A percentile compares a stretch with the other conserved stretches of the same genome.
phyloP scores from a whole-genome alignment of 2,329 filamentous ascomycete species.

The Sclerotinia trifoliorum region DNA sequence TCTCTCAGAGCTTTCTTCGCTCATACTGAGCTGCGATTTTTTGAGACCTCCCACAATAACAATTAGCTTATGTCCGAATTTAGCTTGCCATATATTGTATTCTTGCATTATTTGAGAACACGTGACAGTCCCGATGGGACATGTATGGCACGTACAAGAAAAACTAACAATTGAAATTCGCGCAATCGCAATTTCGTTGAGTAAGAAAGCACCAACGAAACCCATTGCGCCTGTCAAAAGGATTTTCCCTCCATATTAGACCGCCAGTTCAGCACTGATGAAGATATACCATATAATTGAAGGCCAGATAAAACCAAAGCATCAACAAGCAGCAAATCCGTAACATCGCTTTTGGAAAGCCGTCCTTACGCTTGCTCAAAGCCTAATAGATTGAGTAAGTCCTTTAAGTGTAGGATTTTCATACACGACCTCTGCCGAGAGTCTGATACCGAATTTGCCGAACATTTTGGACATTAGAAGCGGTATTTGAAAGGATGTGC shows the following conservation, averaged over 20 bases:
- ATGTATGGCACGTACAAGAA: neutral
- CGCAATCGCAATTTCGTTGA: neutral
- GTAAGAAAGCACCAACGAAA: neutral
- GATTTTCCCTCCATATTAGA: neutral
- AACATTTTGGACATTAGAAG: too few relatives aligned
- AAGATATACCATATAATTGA: neutral
- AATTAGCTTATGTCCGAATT: neutral
- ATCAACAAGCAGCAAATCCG: neutral
- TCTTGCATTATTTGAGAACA: too few relatives aligned
- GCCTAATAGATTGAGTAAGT: too few relatives aligned
- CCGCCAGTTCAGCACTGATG: accelerated
- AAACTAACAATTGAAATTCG: too few relatives aligned
- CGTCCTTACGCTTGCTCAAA: too few relatives aligned
- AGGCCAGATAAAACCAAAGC: neutral
- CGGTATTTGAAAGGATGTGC: too few relatives aligned
- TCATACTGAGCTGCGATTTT: neutral
- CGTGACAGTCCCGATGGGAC: neutral
- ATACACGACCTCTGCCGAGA: too few relatives aligned
- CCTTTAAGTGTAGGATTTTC: too few relatives aligned
- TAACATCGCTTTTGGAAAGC: accelerated
- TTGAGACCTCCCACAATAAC: neutral
- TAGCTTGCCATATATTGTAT: neutral
- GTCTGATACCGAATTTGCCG: too few relatives aligned
- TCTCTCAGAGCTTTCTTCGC: neutral
- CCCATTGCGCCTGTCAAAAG: neutral